Base-by-base conservation (phyloP, 2,329 filamentous ascomycete genomes). In the Zymoseptoria passerinii region DNA sequence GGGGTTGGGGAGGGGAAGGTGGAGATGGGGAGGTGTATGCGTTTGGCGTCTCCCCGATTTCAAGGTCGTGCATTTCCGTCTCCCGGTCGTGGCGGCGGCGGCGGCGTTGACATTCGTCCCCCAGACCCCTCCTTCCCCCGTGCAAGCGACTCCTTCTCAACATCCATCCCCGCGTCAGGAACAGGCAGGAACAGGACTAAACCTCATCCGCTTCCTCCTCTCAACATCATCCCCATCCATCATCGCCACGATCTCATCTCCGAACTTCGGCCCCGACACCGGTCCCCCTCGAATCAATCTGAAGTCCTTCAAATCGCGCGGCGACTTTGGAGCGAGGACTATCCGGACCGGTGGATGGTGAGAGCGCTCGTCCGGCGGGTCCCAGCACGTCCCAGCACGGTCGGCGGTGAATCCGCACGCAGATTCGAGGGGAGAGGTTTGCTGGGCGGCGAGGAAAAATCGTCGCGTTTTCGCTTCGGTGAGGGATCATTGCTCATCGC, bases 261-360 rank as follows among this genome's bases (percentile, higher is more conserved):
- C 35, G 5, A 44, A 44, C 3, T 13, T 16, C 35, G 13, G 10
- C 16, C 16, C 35, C 10, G 35, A 6, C 35, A 44, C 35, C 35
- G 35, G 35, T 13, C 35, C 35, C 1, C 35, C 35, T 7, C 57
- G 48, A 28, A 69, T 57, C 3, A 28, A 69, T 57, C 3, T 67
- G 63, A 2, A 71, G 59, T 9, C 56, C 58, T 28, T 62, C 52
- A 8, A 71, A 56, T 40, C 63, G 58, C 54, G 68, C 65, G 10
- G 68, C 69, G 20, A 71, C 66, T 53, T 64, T 66, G 19, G 62
- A 66, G 50, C 67, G 60, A 18, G 69, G 69, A 59, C 68, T 71
- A n/a, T 70, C 60, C 19, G 53, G 20, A 28, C 51, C 58, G 67
- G 67, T n/a, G 63, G 61, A 49, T 64, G 66, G 20, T 63, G 63